Conservation (phyloP, 2,329 filamentous ascomycete species). For the Colletotrichum kahawae region DNA sequence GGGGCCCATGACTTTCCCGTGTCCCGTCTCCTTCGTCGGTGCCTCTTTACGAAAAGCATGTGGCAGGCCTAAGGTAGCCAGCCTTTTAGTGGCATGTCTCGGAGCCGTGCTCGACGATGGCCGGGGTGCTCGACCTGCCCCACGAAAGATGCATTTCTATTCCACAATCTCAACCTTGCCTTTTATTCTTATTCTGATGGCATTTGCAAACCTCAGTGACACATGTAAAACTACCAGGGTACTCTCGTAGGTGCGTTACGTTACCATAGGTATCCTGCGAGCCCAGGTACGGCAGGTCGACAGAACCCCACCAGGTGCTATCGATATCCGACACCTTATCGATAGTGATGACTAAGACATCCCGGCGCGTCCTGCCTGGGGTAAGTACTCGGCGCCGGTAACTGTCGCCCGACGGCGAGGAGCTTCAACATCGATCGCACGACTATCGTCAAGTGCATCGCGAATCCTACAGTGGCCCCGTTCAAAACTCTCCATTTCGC, state of each 20-base stretch:
- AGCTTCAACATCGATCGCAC: slow-evolving; percentile 21
- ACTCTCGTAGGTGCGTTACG: background rate
- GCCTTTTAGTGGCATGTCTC: background rate
- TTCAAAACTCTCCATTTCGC: background rate
- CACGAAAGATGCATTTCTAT: background rate
- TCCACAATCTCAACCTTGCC: background rate
- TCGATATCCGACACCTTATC: background rate
- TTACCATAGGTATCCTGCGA: background rate
- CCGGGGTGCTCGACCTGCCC: background rate
- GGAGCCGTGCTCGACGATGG: background rate
- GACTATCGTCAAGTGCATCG: slow-evolving; percentile 5
- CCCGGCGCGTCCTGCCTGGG: background rate
- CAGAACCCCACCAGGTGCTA: background rate
- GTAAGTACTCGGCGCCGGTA: slow-evolving; percentile 2
- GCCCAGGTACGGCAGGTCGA: background rate
- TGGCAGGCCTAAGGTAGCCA: background rate
- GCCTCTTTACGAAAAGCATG: slow-evolving; percentile 8
- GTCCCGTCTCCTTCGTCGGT: background rate
- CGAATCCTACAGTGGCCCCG: background rate
- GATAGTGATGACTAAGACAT: slow-evolving; percentile 11
- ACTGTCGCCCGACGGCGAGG: slow-evolving; percentile 3
- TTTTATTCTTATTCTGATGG: background rate
- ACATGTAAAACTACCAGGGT: background rate
- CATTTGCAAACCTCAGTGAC: background rate
- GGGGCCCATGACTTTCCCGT: background rate